phyloP scores from a whole-genome alignment of 805 yeast genomes.

The Wickerhamomyces subpelliculosus region DNA sequence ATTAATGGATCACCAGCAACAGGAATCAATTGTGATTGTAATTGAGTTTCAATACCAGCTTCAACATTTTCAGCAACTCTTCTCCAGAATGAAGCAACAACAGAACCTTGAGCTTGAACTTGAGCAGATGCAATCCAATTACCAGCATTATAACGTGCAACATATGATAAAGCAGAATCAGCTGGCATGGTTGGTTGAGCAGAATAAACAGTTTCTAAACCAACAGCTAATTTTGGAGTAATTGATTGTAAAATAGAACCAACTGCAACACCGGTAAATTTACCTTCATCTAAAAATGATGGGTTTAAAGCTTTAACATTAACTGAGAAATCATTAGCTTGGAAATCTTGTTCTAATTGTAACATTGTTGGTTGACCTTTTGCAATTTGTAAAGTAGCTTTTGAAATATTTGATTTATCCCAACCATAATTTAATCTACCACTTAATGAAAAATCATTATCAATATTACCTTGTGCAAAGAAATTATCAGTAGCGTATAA shows the following conservation, averaged over 20 bases:
- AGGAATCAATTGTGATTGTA: conserved; percentile 71
- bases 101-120: conserved; percentile 86
- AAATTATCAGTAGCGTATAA: conserved; percentile 80
- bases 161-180: conserved; percentile 84
- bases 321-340: conserved; percentile 80
- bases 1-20: conserved; percentile 60
- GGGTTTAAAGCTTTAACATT: conserved; percentile 93
- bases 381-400: conserved; percentile 83
- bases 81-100: conserved; percentile 89
- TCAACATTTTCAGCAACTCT: conserved; percentile 88
- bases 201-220: conserved; percentile 89
- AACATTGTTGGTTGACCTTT: conserved; percentile 88
- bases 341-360: conserved; percentile 94
- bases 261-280: conserved; percentile 86
- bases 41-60: conserved; percentile 85
- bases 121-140: conserved; percentile 94
- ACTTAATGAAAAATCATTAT: conserved; percentile 74
- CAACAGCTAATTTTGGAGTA: conserved; percentile 76
- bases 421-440: conserved; percentile 92
- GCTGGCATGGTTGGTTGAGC: conserved; percentile 72
- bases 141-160: conserved; percentile 82
- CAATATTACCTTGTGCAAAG: conserved; percentile 87
- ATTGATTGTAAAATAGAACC: conserved; percentile 87
- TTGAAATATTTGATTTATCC: conserved; percentile 71
- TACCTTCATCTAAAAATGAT: conserved; percentile 55